Evolutionary conservation across 768 basidiomycete species (phyloP).

Genomic region (Rhodotorula kratochvilovae): DNA sequence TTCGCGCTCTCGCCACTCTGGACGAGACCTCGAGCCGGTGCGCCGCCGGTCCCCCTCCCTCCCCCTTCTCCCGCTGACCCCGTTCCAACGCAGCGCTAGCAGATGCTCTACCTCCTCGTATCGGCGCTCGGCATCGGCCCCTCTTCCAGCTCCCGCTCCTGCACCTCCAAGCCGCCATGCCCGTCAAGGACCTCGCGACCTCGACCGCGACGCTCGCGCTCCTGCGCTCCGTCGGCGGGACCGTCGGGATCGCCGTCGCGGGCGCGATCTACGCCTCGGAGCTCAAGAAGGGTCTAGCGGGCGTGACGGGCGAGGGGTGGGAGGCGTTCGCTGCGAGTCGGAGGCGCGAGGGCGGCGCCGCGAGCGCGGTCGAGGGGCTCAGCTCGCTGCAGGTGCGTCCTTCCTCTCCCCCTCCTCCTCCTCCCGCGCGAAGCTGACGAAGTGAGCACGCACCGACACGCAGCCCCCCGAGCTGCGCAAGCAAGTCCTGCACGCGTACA

Average conservation of each 20-base stretch:
- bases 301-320: slow-evolving; percentile 47
- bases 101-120: slow-evolving; percentile 37
- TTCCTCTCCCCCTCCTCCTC: neutral
- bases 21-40: slow-evolving; percentile 35
- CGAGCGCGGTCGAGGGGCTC: slow-evolving; percentile 52
- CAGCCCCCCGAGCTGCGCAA: slow-evolving; percentile 49
- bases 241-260: slow-evolving; percentile 44
- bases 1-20: slow-evolving; percentile 39
- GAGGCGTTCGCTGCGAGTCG: slow-evolving; percentile 43
- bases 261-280: slow-evolving; percentile 42
- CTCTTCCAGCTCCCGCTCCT: slow-evolving; percentile 39
- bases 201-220: slow-evolving; percentile 68
- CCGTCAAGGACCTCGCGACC: slow-evolving; percentile 78
- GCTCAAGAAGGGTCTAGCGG: slow-evolving; percentile 49
- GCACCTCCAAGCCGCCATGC: slow-evolving; percentile 75
- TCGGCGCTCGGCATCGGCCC: slow-evolving; percentile 31
- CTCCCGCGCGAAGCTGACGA: neutral
- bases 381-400: slow-evolving; percentile 45
- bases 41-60: neutral
- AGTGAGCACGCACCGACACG: no score
- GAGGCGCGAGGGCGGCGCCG: slow-evolving; percentile 20
- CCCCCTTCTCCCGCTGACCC: neutral
- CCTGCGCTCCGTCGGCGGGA: slow-evolving; percentile 51
- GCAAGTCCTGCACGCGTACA: slow-evolving; percentile 43
- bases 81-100: slow-evolving; percentile 14